Evolutionary conservation across 768 basidiomycete genomes (phyloP).

Genomic region (Phlebiopsis flavidoalba): DNA sequence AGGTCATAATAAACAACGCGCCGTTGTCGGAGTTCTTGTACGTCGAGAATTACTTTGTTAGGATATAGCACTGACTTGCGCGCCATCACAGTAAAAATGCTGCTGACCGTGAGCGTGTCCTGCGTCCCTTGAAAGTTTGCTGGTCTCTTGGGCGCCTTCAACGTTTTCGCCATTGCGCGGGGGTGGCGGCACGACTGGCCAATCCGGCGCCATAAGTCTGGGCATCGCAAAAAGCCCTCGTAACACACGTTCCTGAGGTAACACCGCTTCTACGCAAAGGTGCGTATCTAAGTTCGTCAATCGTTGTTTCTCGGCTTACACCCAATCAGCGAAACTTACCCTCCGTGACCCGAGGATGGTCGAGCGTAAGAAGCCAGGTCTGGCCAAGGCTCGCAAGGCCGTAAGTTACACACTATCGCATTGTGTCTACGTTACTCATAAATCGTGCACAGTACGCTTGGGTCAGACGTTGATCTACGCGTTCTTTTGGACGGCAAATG

Average conservation of each 20-base stretch:
- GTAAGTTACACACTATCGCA: slow-evolving; percentile 42
- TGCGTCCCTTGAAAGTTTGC: slow-evolving; percentile 83
- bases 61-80: background rate
- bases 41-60: slow-evolving; percentile 5
- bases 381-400: slow-evolving; percentile 87
- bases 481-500: too few species aligned
- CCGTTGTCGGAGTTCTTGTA: slow-evolving; percentile 77
- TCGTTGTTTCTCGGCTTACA: background rate
- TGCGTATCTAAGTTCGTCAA: slow-evolving; percentile 30
- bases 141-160: slow-evolving; percentile 82
- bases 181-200: slow-evolving; percentile 91
- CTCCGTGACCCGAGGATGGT: slow-evolving; percentile 96
- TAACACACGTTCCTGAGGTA: slow-evolving; percentile 63
- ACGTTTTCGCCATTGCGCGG: slow-evolving; percentile 51
- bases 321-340: slow-evolving; percentile 65
- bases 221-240: slow-evolving; percentile 74
- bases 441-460: slow-evolving; percentile 64
- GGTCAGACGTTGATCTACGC: slow-evolving; percentile 77
- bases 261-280: slow-evolving; percentile 67
- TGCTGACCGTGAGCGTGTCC: slow-evolving; percentile 73
- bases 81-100: slow-evolving; percentile 35
- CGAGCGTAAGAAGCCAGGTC: slow-evolving; percentile 95
- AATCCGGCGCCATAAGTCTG: slow-evolving; percentile 81
- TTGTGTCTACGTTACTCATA: slow-evolving; percentile 11
- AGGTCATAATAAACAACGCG: slow-evolving; percentile 81